A percentile compares a stretch with the other conserved stretches of the same genome.
Evolutionary conservation across 176 grass and related monocot species (phyloP).

Genomic region (Luzula sylvatica): DNA sequence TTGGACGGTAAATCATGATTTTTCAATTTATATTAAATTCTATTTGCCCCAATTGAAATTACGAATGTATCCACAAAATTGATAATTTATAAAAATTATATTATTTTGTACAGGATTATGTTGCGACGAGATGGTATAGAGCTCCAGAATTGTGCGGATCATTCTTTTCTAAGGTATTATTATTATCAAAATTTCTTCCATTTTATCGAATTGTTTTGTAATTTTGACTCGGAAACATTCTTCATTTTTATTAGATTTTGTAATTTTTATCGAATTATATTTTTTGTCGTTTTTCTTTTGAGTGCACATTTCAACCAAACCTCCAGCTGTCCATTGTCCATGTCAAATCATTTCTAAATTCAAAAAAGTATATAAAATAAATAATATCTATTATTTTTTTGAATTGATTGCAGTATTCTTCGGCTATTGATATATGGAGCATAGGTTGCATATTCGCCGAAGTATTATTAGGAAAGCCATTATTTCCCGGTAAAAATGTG

Average conservation of each 20-base stretch:
- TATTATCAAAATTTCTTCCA: slow-evolving; percentile 22
- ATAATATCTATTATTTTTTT: slow-evolving; percentile 18
- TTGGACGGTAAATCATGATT: slow-evolving; percentile 69
- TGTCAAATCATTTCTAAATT: background rate
- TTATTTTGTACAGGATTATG: slow-evolving; percentile 76
- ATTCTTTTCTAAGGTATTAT: slow-evolving; percentile 84
- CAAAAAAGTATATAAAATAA: background rate
- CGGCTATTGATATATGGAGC: slow-evolving; percentile 97
- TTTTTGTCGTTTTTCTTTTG: background rate
- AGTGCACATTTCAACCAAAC: background rate
- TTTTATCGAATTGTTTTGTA: slow-evolving; percentile 15
- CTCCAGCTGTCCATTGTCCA: background rate
- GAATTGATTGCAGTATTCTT: slow-evolving; percentile 55
- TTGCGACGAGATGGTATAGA: slow-evolving; percentile 98
- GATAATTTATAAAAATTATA: background rate
- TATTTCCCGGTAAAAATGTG: slow-evolving; percentile 99
- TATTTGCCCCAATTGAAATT: background rate
- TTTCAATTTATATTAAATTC: slow-evolving; percentile 1
- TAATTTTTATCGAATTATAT: background rate
- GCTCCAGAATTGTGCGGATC: slow-evolving; percentile 93
- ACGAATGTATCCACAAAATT: background rate
- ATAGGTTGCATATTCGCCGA: slow-evolving; percentile 99
- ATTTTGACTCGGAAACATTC: background rate
- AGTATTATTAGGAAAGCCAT: slow-evolving; percentile 83
- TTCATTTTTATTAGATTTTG: background rate